Evolutionary conservation across 208 protist genomes (phyloP).

Genomic region (Novymonas esmeraldas): DNA sequence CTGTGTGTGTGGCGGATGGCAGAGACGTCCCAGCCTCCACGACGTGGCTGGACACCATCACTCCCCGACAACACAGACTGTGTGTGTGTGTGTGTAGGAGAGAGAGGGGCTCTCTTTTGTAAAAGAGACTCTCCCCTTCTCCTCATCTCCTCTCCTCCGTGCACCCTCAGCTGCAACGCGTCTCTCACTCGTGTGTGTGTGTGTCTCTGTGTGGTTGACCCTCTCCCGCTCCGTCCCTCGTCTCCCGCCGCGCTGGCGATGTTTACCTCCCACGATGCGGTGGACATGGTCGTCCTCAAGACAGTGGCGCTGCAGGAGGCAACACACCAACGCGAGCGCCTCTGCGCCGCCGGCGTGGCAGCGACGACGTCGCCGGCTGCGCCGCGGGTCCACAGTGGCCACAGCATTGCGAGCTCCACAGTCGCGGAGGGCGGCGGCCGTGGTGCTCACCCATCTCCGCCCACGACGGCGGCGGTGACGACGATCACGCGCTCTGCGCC

Average conservation of each 20-base stretch:
- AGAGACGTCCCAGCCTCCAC: no score
- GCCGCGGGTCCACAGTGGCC: no score
- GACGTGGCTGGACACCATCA: no score
- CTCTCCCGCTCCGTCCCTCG: not conserved
- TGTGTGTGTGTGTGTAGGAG: not conserved
- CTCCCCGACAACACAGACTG: no score
- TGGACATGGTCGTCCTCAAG: conserved; percentile 28
- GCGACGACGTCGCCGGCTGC: no score
- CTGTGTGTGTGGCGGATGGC: no score
- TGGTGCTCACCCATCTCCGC: no score
- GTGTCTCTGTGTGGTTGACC: not conserved
- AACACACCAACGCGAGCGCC: no score
- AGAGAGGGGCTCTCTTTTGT: not conserved
- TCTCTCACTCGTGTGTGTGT: not conserved
- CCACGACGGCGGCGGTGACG: no score
- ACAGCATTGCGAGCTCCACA: no score
- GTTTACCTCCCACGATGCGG: conserved; percentile 15
- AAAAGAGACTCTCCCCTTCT: not conserved
- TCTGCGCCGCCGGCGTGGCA: no score
- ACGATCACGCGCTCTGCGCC: not conserved
- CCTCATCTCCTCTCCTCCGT: not conserved
- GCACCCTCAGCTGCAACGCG: not conserved
- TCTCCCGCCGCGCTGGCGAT: conserved; percentile 9
- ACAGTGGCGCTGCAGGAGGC: conserved; percentile 11
- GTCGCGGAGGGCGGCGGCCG: no score